Evolutionary conservation across 257 asterid species (phyloP).

Genomic region (Nemophila menziesii): DNA sequence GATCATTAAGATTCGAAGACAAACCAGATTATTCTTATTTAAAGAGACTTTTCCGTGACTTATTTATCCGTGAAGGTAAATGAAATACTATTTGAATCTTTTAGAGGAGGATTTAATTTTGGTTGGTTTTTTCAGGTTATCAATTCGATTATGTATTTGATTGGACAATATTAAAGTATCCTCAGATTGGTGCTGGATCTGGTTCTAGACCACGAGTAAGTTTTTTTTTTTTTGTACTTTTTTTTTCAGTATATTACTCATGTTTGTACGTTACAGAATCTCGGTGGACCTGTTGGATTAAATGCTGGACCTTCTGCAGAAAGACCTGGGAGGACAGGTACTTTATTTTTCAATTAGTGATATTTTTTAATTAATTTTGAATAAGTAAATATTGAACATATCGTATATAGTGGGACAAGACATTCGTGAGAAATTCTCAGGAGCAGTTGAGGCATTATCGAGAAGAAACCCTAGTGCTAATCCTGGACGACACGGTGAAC

Average conservation of each 20-base stretch:
- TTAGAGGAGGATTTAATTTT: background rate
- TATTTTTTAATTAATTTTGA: background rate
- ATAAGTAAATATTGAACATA: background rate
- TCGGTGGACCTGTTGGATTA: constrained; percentile 45
- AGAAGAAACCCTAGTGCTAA: constrained; percentile 15
- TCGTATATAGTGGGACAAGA: constrained; percentile 15
- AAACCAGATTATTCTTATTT: constrained; percentile 88
- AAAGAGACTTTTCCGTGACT: constrained; percentile 87
- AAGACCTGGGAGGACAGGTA: constrained; percentile 74
- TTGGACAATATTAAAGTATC: constrained; percentile 26
- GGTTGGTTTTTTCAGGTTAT: constrained; percentile 14
- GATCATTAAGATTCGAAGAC: constrained; percentile 84
- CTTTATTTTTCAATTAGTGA: background rate
- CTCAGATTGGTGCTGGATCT: constrained; percentile 21
- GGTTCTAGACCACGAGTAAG: constrained; percentile 50
- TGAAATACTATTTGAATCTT: background rate
- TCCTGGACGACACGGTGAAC: constrained; percentile 17
- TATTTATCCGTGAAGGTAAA: constrained; percentile 90
- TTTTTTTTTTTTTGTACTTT: constrained; percentile 10
- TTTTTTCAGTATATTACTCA: constrained; percentile 3
- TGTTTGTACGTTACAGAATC: constrained; percentile 30
- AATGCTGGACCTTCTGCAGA: constrained; percentile 80
- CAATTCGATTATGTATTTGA: constrained; percentile 27
- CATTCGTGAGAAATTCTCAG: constrained; percentile 16
- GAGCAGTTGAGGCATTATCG: constrained; percentile 24